Evolutionary conservation across 2,329 filamentous ascomycete genomes (phyloP).

Genomic region (Elsinoe arachidis): DNA sequence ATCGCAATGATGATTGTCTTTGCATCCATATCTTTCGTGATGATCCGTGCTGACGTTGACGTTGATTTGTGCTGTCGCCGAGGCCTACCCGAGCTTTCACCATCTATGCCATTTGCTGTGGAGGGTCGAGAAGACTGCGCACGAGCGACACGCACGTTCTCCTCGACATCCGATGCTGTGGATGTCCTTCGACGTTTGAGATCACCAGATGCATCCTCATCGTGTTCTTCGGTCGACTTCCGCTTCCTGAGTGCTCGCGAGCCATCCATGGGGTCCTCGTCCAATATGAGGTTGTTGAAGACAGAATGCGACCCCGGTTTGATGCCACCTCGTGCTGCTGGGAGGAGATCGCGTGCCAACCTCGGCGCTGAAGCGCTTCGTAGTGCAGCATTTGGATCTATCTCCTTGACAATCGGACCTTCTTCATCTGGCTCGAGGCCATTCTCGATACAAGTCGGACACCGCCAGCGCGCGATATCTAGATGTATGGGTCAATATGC

Average conservation of each 20-base stretch:
- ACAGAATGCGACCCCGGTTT: slow-evolving; percentile 67
- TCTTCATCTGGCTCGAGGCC: slow-evolving; percentile 41
- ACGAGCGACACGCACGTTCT: slow-evolving; percentile 15
- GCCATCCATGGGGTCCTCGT: slow-evolving; percentile 66
- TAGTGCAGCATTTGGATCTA: slow-evolving; percentile 30
- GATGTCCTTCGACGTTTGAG: slow-evolving; percentile 36
- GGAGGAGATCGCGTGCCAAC: slow-evolving; percentile 59
- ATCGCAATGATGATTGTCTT: slow-evolving; percentile 47
- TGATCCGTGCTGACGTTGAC: slow-evolving; percentile 18
- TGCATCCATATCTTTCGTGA: slow-evolving; percentile 17
- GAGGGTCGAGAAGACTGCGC: slow-evolving; percentile 2
- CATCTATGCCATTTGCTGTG: slow-evolving; percentile 17
- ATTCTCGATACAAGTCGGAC: slow-evolving; percentile 48
- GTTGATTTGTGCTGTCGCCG: slow-evolving; percentile 7
- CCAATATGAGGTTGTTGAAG: slow-evolving; percentile 63
- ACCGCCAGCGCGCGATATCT: slow-evolving; percentile 56
- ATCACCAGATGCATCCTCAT: slow-evolving; percentile 29
- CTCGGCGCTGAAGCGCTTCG: slow-evolving; percentile 56
- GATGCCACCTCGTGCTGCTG: slow-evolving; percentile 54
- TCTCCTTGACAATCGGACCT: slow-evolving; percentile 29
- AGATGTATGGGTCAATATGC: slow-evolving; percentile 20
- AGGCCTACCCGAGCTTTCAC: not conserved
- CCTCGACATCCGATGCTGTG: slow-evolving; percentile 27
- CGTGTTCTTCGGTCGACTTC: slow-evolving; percentile 64
- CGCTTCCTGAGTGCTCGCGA: slow-evolving; percentile 73